A percentile compares a stretch with the other conserved stretches of the same genome.
phyloP scores from a whole-genome alignment of 1,284 basidiomycete species.

The Pascua guehoae region DNA sequence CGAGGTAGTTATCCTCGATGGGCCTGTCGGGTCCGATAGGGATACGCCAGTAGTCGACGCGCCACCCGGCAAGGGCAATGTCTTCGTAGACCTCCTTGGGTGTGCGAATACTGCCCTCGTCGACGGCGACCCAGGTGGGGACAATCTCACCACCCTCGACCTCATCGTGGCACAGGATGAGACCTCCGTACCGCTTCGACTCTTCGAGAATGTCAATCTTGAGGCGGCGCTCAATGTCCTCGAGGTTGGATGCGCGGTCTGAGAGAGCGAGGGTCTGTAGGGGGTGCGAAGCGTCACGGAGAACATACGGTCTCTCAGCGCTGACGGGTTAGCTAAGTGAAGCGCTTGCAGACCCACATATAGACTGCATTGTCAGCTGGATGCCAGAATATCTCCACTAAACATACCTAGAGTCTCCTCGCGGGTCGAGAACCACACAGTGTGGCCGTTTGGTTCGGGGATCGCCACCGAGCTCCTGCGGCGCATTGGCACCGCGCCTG shows the following conservation, averaged over 20 bases:
- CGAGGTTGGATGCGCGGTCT: conserved; percentile 89
- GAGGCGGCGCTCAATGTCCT: conserved; percentile 86
- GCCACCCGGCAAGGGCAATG: conserved; percentile 80
- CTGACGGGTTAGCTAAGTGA: conserved; percentile 58
- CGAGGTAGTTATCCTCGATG: conserved; percentile 92
- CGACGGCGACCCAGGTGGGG: conserved; percentile 93
- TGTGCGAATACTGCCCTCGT: conserved; percentile 77
- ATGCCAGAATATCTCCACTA: conserved; percentile 54
- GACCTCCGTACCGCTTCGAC: conserved; percentile 76
- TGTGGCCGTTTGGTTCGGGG: conserved; percentile 27
- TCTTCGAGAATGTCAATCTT: conserved; percentile 94
- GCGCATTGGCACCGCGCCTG: conserved; percentile 4
- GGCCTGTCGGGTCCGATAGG: conserved; percentile 87
- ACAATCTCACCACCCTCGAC: conserved; percentile 74
- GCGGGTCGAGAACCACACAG: conserved; percentile 55
- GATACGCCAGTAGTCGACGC: conserved; percentile 80
- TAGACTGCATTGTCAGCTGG: conserved; percentile 26
- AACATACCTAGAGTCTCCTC: conserved; percentile 49
- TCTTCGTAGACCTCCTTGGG: conserved; percentile 80
- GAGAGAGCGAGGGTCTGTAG: conserved; percentile 76
- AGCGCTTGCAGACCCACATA: conserved; percentile 22
- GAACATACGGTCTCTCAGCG: conserved; percentile 87
- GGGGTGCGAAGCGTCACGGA: conserved; percentile 87
- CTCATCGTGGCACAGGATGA: conserved; percentile 83
- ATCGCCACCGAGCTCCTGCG: conserved; percentile 11